Conservation (phyloP, 2,329 filamentous ascomycete genomes). For the Eutypa lata region DNA sequence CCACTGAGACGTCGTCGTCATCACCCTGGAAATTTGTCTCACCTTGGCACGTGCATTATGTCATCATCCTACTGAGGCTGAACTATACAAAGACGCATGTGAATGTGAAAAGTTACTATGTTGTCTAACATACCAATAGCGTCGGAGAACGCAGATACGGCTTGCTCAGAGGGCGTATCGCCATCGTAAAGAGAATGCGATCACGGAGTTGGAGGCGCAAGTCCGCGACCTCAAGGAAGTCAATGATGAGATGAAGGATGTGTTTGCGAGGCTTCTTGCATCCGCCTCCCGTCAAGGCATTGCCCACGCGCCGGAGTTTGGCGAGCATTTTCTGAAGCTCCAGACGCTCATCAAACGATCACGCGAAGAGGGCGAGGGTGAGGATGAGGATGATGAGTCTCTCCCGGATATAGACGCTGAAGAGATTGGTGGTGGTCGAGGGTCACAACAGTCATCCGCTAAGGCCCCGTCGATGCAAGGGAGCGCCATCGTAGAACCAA, state of each 20-base stretch:
- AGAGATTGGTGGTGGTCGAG: slow-evolving; percentile 18
- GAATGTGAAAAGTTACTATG: background rate
- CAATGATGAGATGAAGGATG: slow-evolving; percentile 71
- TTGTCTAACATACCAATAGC: slow-evolving; percentile 44
- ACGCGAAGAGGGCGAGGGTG: slow-evolving; percentile 32
- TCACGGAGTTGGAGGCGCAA: slow-evolving; percentile 67
- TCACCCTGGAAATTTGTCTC: background rate
- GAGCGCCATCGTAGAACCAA: background rate
- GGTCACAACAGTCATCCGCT: slow-evolving; percentile 1
- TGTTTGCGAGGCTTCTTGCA: slow-evolving; percentile 66
- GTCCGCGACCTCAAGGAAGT: slow-evolving; percentile 66
- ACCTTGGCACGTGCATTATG: no score
- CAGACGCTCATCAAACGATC: slow-evolving; percentile 49
- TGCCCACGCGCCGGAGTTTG: slow-evolving; percentile 53
- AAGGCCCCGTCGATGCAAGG: background rate
- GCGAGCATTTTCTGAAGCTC: slow-evolving; percentile 58
- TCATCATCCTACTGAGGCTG: background rate
- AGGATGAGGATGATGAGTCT: slow-evolving; percentile 24
- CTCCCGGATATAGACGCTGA: slow-evolving; percentile 9
- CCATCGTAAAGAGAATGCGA: slow-evolving; percentile 78
- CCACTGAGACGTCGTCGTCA: background rate
- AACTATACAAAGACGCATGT: slow-evolving; percentile 1
- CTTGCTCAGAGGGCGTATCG: slow-evolving; percentile 83
- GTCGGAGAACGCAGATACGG: slow-evolving; percentile 82
- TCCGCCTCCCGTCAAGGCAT: slow-evolving; percentile 55